Evolutionary conservation across 495 filamentous ascomycete genomes (phyloP).

Genomic region (Aspergillus coremiiformis): DNA sequence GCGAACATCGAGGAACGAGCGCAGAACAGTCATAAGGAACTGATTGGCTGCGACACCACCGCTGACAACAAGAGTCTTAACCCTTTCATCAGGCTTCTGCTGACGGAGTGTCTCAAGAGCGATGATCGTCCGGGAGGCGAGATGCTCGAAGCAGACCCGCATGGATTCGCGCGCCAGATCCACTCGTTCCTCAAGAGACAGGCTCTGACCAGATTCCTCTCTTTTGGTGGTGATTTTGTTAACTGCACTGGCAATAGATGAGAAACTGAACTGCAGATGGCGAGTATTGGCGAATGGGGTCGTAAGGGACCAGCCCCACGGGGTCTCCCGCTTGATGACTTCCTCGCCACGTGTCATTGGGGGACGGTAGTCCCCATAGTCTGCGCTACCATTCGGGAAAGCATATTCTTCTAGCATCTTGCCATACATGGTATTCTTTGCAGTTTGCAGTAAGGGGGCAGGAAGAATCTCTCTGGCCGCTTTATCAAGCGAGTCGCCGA

Average conservation of each 20-base stretch:
- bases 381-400: constrained; percentile 48
- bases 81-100: constrained; percentile 16
- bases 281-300: constrained; percentile 48
- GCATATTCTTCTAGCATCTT: constrained; percentile 61
- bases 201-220: constrained; percentile 15
- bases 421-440: constrained; percentile 66
- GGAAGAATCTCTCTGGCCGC: constrained; percentile 68
- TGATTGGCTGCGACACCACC: constrained; percentile 84
- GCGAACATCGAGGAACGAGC: constrained; percentile 51
- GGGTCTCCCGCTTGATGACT: constrained; percentile 27
- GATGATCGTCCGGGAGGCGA: constrained; percentile 63
- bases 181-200: constrained; percentile 43
- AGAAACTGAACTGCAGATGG: constrained; percentile 55
- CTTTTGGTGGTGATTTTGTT: constrained; percentile 36
- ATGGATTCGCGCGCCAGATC: constrained; percentile 62
- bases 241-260: constrained; percentile 51
- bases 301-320: constrained; percentile 52
- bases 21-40: constrained; percentile 64
- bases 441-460: constrained; percentile 28
- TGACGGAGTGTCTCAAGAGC: constrained; percentile 45
- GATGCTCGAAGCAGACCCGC: constrained; percentile 82
- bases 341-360: constrained; percentile 49
- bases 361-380: constrained; percentile 50
- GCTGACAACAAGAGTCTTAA: constrained; percentile 67
- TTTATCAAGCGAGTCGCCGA: constrained; percentile 85